These are phyloP conservation scores for Bromus sterilis DNA, from an alignment of 176 grass and related monocot species.

Conservation along the genomic window DNA sequence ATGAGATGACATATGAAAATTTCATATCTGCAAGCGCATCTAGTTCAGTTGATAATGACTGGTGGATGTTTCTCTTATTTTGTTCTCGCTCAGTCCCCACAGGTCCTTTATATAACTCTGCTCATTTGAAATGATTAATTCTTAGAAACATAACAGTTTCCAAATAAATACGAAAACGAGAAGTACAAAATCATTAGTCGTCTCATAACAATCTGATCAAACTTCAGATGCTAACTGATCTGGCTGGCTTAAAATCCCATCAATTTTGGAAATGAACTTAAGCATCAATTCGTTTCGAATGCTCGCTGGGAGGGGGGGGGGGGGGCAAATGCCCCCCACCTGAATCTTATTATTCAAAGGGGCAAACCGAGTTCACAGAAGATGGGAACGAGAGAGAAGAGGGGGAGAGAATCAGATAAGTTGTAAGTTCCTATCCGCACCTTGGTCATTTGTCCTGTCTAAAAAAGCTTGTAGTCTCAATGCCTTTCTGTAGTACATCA, in stretches of 20 bases:
- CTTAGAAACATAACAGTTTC: slow-evolving; percentile 12
- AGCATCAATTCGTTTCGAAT: no score
- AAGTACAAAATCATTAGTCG: not conserved
- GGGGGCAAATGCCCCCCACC: no score
- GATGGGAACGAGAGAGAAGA: no score
- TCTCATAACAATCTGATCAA: not conserved
- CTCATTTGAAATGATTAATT: slow-evolving; percentile 5
- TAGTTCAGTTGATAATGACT: slow-evolving; percentile 40
- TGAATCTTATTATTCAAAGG: no score
- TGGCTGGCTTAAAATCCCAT: not conserved
- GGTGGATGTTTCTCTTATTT: slow-evolving; percentile 50
- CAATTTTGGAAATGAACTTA: not conserved
- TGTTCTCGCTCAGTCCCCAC: slow-evolving; percentile 51
- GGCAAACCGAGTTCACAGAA: no score
- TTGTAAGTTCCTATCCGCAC: slow-evolving; percentile 9
- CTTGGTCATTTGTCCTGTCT: slow-evolving; percentile 55
- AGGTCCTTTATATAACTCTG: slow-evolving; percentile 66
- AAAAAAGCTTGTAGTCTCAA: slow-evolving; percentile 62
- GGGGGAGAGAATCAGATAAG: not conserved
- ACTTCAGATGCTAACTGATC: not conserved
- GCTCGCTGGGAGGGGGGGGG: no score
- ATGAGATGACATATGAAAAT: slow-evolving; percentile 93
- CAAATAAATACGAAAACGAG: not conserved
- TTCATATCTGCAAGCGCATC: slow-evolving; percentile 84
- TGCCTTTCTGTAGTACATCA: slow-evolving; percentile 72